Evolutionary conservation across 2,329 filamentous ascomycete species (phyloP), one percentile per base, ranked within the genome.

Genomic region (Blumeriella jaapii): DNA sequence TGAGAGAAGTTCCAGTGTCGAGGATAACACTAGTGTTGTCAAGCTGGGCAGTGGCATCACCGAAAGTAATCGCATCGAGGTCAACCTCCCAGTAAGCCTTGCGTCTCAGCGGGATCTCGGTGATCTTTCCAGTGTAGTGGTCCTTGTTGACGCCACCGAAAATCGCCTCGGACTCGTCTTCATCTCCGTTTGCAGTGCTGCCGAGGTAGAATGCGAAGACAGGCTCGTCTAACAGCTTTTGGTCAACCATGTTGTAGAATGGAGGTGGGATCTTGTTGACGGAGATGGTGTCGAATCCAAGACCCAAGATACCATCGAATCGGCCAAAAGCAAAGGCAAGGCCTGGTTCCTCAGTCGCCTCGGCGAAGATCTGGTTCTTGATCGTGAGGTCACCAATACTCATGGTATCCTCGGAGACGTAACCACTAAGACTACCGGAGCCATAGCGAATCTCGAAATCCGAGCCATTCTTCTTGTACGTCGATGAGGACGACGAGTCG

Each of bases 51-150:
- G 75, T 78, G 56, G 82, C 74, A 34, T 87, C 72, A 52, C 91
- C 93, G 47, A 95, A 85, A 37, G 81, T 77, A 64, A 98, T 91
- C 46, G 85, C 71, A 55, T 96, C 80, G 43, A 98, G 78, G 55
- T 96, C 87, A 37, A 98, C 89, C 72, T 98, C 91, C 91, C 91
- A 98, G 74, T 98, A 98, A 31, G 91, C 91, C 80, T 96, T 96
- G 60, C 91, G 84, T 61, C 91, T 84, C 51, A 98, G 75, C 36
- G 91, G 91, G 50, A 98, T 85, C 61, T 86, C 93, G 59, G 78
- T 83, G 54, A 98, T 73, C 62, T 96, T 79, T 55, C 91, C 91
- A 24, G 71, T 78, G 60, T 70, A 77, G 69, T 91, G 85, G 57
- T 68, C 66, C 65, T 85, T 67, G 61, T 96, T 79, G 43, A 94